These are phyloP conservation scores for Pneumocystis wakefieldiae DNA, from an alignment of 1,139 yeast genomes.

Conservation along the genomic window DNA sequence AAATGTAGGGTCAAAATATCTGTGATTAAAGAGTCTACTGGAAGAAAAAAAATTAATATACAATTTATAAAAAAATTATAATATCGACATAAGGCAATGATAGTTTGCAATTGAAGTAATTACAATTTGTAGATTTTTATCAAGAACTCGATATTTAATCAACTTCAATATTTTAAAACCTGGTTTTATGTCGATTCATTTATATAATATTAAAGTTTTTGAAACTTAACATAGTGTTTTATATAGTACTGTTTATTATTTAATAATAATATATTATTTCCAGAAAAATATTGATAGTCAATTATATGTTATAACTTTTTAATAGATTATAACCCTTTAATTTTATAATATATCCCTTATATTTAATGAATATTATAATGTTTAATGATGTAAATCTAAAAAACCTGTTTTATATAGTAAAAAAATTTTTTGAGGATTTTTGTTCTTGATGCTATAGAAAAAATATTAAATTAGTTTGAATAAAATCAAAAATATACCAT, in stretches of 20 bases:
- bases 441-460: constrained; percentile 54
- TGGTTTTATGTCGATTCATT: too few relatives aligned
- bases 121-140: background rate
- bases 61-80: background rate
- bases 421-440: constrained; percentile 77
- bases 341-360: constrained; percentile 8
- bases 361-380: background rate
- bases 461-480: background rate
- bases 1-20: background rate
- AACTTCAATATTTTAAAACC: too few relatives aligned
- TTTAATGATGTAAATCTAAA: constrained; percentile 12
- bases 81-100: background rate
- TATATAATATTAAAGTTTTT: too few relatives aligned
- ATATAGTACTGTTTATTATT: too few relatives aligned
- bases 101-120: background rate
- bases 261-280: too few relatives aligned
- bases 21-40: constrained; percentile 24
- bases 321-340: background rate
- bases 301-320: background rate
- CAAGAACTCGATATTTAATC: background rate
- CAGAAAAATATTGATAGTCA: background rate
- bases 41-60: background rate
- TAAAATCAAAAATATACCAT: constrained; percentile 35
- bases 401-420: constrained; percentile 53
- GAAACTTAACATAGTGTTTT: too few relatives aligned